Percentiles rank a stretch among this genome's conserved stretches.
Evolutionary conservation across 1,284 basidiomycete genomes (phyloP).

Genomic region (Exobasidium rhododendri): DNA sequence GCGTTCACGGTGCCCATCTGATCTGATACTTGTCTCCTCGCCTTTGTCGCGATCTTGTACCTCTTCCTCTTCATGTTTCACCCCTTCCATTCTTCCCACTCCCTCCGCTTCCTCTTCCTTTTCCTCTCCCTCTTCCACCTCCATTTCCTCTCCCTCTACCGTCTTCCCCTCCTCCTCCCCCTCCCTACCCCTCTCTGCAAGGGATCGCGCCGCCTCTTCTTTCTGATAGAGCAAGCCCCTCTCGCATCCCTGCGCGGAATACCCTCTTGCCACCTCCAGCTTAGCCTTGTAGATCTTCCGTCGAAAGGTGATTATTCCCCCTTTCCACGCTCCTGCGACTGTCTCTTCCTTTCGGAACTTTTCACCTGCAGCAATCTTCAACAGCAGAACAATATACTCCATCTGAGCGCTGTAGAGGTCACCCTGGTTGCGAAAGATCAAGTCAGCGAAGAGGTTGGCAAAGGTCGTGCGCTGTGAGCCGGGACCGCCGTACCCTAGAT

Average conservation of each 20-base stretch:
- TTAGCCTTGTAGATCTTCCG: background rate
- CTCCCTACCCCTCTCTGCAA: background rate
- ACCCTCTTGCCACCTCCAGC: background rate
- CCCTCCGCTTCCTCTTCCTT: background rate
- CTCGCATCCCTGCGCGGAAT: background rate
- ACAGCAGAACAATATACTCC: background rate
- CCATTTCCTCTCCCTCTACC: background rate
- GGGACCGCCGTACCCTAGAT: slow-evolving; percentile 23
- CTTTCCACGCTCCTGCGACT: slow-evolving; percentile 2
- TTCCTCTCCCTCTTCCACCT: background rate
- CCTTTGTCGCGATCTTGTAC: background rate
- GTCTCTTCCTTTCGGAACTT: background rate
- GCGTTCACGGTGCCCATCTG: no score
- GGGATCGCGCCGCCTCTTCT: background rate
- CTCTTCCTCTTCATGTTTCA: background rate
- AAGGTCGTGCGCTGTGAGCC: slow-evolving; percentile 29
- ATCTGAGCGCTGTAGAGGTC: background rate
- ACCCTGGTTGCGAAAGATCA: background rate
- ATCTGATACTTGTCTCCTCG: background rate
- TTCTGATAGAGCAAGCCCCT: background rate
- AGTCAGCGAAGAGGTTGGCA: slow-evolving; percentile 24
- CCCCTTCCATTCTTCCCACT: background rate
- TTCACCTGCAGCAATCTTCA: background rate
- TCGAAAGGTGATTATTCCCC: slow-evolving; percentile 13
- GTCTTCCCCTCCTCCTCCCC: background rate